These are phyloP conservation scores for Pyrenochaeta sp. DNA, from an alignment of 2,329 filamentous ascomycete genomes.

Conservation along the genomic window DNA sequence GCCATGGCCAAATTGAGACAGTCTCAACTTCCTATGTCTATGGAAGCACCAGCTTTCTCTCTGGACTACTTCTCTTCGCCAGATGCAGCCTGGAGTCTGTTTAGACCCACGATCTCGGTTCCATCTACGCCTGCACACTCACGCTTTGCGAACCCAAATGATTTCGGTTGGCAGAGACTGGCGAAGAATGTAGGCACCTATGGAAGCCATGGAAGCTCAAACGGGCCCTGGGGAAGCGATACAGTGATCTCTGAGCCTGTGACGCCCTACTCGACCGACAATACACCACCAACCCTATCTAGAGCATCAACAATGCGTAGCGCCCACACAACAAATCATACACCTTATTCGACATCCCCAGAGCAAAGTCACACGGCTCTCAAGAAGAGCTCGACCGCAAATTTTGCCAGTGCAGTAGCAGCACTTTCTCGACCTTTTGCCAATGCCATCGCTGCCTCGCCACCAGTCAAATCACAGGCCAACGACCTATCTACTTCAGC, in stretches of 20 bases:
- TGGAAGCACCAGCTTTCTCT: slow-evolving; percentile 55
- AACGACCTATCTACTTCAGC: slow-evolving; percentile 53
- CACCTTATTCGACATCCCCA: slow-evolving; percentile 52
- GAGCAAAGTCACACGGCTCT: slow-evolving; percentile 44
- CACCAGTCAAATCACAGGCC: slow-evolving; percentile 40
- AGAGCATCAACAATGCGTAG: slow-evolving; percentile 49
- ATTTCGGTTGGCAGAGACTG: slow-evolving; percentile 41
- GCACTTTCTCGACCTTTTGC: slow-evolving; percentile 51
- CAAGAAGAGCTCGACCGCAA: slow-evolving; percentile 44
- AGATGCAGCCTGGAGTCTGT: slow-evolving; percentile 54
- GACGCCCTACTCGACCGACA: slow-evolving; percentile 61
- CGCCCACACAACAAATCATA: slow-evolving; percentile 45
- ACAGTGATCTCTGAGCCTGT: slow-evolving; percentile 52
- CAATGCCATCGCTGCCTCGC: slow-evolving; percentile 48
- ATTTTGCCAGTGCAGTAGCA: slow-evolving; percentile 50
- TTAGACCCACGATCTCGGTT: slow-evolving; percentile 46
- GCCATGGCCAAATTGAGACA: slow-evolving; percentile 46
- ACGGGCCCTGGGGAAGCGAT: slow-evolving; percentile 58
- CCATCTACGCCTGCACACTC: slow-evolving; percentile 42
- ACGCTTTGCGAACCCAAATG: slow-evolving; percentile 39
- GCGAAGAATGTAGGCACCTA: slow-evolving; percentile 48
- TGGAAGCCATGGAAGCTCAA: slow-evolving; percentile 59
- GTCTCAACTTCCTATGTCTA: slow-evolving; percentile 49
- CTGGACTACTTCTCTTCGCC: slow-evolving; percentile 56
- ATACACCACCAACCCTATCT: slow-evolving; percentile 58